A percentile compares a stretch with the other conserved stretches of the same genome.
Evolutionary conservation across 495 filamentous ascomycete species (phyloP).

Genomic region (Monascus purpureus): DNA sequence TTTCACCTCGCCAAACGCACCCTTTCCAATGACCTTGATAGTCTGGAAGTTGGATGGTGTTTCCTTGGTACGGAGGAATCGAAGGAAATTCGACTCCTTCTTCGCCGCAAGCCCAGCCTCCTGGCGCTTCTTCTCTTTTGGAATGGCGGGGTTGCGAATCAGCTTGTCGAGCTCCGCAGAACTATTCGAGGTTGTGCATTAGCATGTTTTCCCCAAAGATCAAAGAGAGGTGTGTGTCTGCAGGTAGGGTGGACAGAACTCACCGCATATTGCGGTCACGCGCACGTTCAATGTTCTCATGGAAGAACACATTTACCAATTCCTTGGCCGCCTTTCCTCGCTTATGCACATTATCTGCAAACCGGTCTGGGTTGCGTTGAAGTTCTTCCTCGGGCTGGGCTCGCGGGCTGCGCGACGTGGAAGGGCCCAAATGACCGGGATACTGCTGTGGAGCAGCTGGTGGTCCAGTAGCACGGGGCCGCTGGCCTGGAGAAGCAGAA

Average conservation of each 20-base stretch:
- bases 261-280: constrained; percentile 84
- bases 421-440: constrained; percentile 48
- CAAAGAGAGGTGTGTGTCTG: too few species aligned
- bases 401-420: constrained; percentile 40
- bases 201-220: too few species aligned
- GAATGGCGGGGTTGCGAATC: constrained; percentile 56
- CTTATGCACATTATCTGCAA: constrained; percentile 65
- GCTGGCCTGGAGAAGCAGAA: constrained; percentile 54
- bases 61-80: constrained; percentile 87
- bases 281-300: constrained; percentile 85
- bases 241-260: too few species aligned
- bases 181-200: constrained; percentile 28
- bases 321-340: constrained; percentile 47
- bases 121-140: constrained; percentile 59
- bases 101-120: constrained; percentile 64
- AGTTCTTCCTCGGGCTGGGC: constrained; percentile 29
- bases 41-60: constrained; percentile 86
- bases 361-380: constrained; percentile 65
- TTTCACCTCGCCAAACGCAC: constrained; percentile 96
- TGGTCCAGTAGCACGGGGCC: constrained; percentile 63
- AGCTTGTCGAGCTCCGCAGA: constrained; percentile 82
- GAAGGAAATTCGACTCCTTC: constrained; percentile 80
- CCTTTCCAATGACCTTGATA: constrained; percentile 96
- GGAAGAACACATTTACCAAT: constrained; percentile 79
- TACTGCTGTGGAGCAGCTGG: constrained; percentile 44